Evolutionary conservation across 202 grass and related monocot genomes (phyloP), one percentile per base, ranked within the genome.

Genomic region (Musa balbisiana): DNA sequence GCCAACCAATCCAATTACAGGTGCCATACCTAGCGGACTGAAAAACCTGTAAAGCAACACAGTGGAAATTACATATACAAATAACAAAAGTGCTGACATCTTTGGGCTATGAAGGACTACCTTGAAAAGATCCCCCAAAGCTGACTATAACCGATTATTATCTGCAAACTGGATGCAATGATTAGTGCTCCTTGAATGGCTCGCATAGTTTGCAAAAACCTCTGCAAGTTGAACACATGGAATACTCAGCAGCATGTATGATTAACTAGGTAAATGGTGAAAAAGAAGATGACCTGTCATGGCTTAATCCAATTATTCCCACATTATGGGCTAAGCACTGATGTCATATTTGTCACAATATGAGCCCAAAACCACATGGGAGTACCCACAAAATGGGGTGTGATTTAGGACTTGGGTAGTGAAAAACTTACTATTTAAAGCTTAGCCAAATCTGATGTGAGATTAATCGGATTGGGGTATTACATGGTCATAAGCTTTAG

Each of bases 161-260:
- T 80, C 73, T 83, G 85, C 80, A 87, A 77, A 72, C 81, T 87
- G 51, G 85, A 84, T 51, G 85, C 81, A 52, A 87, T 74, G 52
- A 87, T 87, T 43, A 83, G 55, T 54, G 85, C 81, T 59, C 85
- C 85, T 84, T 87, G 85, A 81, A 83, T 84, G 53, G 85, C 85
- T 78, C 78, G 77, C 85, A 87, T 87, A 55, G 85, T 84, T 81
- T 81, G 81, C 73, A 87, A 49, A 67, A 87, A 87, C 80, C 85
- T 87, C 85, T 87, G 79, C 13, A 81, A 76, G 69, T 75, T 53
- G 21, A 74, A 78, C 50, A 83, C 16, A 72, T 71, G 64, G 13
- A 10, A 73, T 24, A 54, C 8, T 76, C 51, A 22, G 26, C 49
- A 76, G 12, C 29, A 77, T 21, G 20, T 52, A 17, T 27, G 21